A percentile compares a stretch with the other conserved stretches of the same genome.
These are phyloP conservation scores for Cladorrhinum sp. DNA, from an alignment of 2,329 filamentous ascomycete genomes.

Conservation along the genomic window DNA sequence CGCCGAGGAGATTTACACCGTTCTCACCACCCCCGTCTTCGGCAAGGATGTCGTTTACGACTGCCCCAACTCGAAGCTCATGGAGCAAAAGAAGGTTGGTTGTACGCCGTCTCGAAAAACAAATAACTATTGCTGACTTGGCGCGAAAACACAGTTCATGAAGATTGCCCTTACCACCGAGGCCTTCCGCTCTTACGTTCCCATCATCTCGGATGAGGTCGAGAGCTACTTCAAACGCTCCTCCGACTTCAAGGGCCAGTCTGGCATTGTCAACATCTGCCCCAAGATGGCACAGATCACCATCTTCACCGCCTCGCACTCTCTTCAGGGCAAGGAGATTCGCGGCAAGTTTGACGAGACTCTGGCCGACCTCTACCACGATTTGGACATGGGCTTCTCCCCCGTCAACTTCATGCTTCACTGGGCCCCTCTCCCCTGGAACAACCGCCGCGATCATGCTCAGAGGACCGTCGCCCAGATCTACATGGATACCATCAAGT, in stretches of 20 bases:
- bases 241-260: constrained; percentile 55
- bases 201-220: constrained; percentile 68
- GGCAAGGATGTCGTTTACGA: constrained; percentile 80
- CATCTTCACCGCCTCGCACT: constrained; percentile 75
- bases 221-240: constrained; percentile 59
- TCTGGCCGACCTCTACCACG: constrained; percentile 74
- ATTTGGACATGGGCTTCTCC: constrained; percentile 74
- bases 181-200: constrained; percentile 64
- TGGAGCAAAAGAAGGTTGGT: constrained; percentile 80
- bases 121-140: constrained; percentile 12
- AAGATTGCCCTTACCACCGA: constrained; percentile 67
- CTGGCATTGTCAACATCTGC: constrained; percentile 62
- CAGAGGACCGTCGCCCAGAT: constrained; percentile 73
- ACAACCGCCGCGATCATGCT: constrained; percentile 67
- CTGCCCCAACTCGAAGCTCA: constrained; percentile 78
- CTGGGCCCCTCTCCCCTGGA: constrained; percentile 74
- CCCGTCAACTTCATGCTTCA: constrained; percentile 82
- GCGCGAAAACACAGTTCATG: constrained; percentile 51
- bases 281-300: constrained; percentile 72
- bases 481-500: constrained; percentile 68
- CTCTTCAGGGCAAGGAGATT: constrained; percentile 73
- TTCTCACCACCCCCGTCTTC: constrained; percentile 58
- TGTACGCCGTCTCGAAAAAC: constrained; percentile 1
- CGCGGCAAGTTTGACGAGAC: constrained; percentile 67
- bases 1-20: constrained; percentile 53